These are phyloP conservation scores for Exophiala alcalophila DNA, from an alignment of 2,329 filamentous ascomycete genomes.

Conservation along the genomic window DNA sequence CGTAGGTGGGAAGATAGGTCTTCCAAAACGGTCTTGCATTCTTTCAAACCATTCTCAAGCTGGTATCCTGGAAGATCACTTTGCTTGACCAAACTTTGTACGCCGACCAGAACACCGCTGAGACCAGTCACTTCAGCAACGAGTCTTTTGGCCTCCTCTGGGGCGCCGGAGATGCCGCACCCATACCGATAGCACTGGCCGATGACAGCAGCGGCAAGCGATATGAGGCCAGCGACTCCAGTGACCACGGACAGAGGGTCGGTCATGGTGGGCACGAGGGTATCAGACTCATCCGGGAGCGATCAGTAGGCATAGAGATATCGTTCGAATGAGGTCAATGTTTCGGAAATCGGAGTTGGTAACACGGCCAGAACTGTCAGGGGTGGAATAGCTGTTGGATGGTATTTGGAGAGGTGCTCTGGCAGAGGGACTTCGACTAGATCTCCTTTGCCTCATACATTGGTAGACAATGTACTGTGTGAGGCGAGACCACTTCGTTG, in stretches of 20 bases:
- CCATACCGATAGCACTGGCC: conserved; percentile 24
- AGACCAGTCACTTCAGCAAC: conserved; percentile 20
- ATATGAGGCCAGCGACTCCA: conserved; percentile 31
- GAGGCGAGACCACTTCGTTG: no score
- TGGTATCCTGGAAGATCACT: conserved; percentile 4
- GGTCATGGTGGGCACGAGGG: conserved; percentile 27
- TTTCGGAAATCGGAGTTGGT: no score
- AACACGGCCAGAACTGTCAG: no score
- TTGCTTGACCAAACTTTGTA: conserved; percentile 15
- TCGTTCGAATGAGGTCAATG: no score
- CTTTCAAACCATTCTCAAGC: conserved; percentile 3
- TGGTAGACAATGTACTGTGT: no score
- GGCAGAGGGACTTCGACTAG: no score
- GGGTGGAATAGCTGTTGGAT: no score
- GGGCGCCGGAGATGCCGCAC: conserved; percentile 19
- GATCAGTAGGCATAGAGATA: no score
- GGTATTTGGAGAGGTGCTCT: no score
- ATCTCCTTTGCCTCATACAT: no score
- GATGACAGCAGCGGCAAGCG: conserved; percentile 15
- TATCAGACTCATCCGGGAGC: no score
- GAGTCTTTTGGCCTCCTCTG: conserved; percentile 19
- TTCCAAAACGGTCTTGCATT: conserved; percentile 10
- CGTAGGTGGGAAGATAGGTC: conserved; percentile 11
- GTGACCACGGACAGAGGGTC: conserved; percentile 34
- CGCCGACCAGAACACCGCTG: conserved; percentile 20